Evolutionary conservation across 352 stramenopile species (phyloP), one percentile per base, ranked within the genome.

Genomic region (Peronospora tabacina): DNA sequence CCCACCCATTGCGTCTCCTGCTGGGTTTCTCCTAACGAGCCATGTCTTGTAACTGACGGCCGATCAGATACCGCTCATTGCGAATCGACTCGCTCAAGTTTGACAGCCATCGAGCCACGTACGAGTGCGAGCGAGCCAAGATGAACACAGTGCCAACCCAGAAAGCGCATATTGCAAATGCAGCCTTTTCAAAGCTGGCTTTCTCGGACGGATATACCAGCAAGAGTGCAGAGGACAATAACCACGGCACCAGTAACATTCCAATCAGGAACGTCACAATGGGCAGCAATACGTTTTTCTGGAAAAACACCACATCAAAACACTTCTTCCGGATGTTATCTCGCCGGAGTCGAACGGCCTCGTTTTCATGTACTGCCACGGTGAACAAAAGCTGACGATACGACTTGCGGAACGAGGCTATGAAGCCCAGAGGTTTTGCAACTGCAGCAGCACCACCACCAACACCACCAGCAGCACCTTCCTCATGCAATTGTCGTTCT

Each of bases 21-120:
- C 5, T 55, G 10, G 36, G 20, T 33, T 39, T 33, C 28, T 49
- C 54, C 52, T 83, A 93, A 52, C 83, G 68, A 35, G 61, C 75
- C 80, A 90, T 94, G 55, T 94, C 83, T 51, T 91, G 79, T 7
- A 94, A 63, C 58, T 92, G 70, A 4, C 82, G 81, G 32, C 83
- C 83, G 50, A 94, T 88, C 32, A 94, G 55, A 65, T 92, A 94
- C 35, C 83, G 79, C 52, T 94, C 83, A 58, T 94, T 90, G 20
- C 81, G 81, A 41, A 94, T 89, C 54, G 79, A 86, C 56, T 94
- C 83, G 48, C 78, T 77, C 19, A 94, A 58, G 11, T 79, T 76
- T 3, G 69, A 61, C 7, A 89, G 46, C 83, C 83, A 94, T 16
- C 55, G 65, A 5, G 49, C 58, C 35, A 89, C 63, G 30, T 70